These are phyloP conservation scores for Asclepias syriaca DNA, from an alignment of 257 asterid genomes.

Conservation along the genomic window DNA sequence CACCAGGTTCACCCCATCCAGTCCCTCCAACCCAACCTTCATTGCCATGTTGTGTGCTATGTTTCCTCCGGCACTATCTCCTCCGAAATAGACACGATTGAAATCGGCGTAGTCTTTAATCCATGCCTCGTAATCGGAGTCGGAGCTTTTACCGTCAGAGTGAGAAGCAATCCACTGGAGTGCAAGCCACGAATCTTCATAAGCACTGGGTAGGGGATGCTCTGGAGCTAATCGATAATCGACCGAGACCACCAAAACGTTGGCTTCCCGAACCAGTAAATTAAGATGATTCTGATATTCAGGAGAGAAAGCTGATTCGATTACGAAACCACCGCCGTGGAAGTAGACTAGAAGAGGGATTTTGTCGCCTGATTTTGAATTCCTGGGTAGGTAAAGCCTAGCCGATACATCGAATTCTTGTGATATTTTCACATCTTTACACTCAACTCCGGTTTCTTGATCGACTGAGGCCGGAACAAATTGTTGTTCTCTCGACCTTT, in stretches of 20 bases:
- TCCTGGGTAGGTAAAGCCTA: conserved; percentile 40
- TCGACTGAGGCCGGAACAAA: conserved; percentile 30
- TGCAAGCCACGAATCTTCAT: conserved; percentile 55
- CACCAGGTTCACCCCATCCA: conserved; percentile 18
- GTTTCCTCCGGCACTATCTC: conserved; percentile 70
- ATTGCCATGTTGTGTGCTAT: conserved; percentile 39
- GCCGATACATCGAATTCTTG: conserved; percentile 30
- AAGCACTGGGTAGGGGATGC: conserved; percentile 47
- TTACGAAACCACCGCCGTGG: conserved; percentile 57
- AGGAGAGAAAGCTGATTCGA: conserved; percentile 40
- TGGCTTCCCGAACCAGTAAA: conserved; percentile 36
- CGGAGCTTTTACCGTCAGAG: conserved; percentile 18
- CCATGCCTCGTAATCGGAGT: conserved; percentile 34
- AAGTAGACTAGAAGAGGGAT: conserved; percentile 52
- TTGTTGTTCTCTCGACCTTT: conserved; percentile 19
- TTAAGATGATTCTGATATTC: conserved; percentile 29
- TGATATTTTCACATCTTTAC: conserved; percentile 39
- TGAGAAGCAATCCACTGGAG: conserved; percentile 56
- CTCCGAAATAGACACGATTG: conserved; percentile 39
- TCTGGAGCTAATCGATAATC: conserved; percentile 68
- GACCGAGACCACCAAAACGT: conserved; percentile 40
- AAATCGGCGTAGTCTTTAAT: conserved; percentile 39
- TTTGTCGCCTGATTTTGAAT: conserved; percentile 19
- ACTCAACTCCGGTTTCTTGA: conserved; percentile 38
- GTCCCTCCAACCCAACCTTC: conserved; percentile 34